phyloP scores from a whole-genome alignment of 2,329 filamentous ascomycete species.

The Monosporascus sp. region DNA sequence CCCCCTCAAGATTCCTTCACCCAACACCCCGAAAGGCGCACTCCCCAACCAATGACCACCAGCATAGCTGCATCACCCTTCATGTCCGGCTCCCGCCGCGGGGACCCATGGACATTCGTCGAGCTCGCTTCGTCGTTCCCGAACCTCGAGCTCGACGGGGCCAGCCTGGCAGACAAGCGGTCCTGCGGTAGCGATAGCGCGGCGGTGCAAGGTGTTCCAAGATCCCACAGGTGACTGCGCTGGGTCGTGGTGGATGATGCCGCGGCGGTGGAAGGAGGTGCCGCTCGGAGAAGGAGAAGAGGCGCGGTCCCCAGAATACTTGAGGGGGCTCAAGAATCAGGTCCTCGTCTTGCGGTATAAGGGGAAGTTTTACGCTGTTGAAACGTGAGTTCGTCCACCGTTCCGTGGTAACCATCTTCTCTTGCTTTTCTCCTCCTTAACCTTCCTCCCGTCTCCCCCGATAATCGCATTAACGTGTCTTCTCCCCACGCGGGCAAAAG shows the following conservation, averaged over 20 bases:
- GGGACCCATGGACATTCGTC: conserved; percentile 44
- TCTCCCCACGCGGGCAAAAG: too few relatives aligned
- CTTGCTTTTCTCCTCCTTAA: neutral
- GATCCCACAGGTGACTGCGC: conserved; percentile 34
- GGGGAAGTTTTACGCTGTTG: conserved; percentile 60
- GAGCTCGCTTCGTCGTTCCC: conserved; percentile 52
- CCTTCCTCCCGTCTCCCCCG: neutral
- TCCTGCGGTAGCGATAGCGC: conserved; percentile 31
- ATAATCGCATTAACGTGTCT: neutral
- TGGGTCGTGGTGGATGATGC: conserved; percentile 30
- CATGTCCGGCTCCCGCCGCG: conserved; percentile 12
- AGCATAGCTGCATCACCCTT: conserved; percentile 4
- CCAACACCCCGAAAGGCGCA: too few relatives aligned
- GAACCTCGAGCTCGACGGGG: conserved; percentile 34
- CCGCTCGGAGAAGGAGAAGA: conserved; percentile 21
- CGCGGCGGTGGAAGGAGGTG: conserved; percentile 21
- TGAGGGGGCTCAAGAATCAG: conserved; percentile 44
- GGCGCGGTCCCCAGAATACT: conserved; percentile 5
- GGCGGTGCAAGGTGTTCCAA: conserved; percentile 55
- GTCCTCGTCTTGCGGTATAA: conserved; percentile 61
- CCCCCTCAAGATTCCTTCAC: too few relatives aligned
- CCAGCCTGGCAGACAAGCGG: conserved; percentile 31
- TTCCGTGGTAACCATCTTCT: neutral
- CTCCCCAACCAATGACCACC: neutral
- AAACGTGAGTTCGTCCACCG: conserved; percentile 48